Evolutionary conservation across 495 filamentous ascomycete genomes (phyloP), one percentile per base, ranked within the genome.

Genomic region (Viridothelium virens): DNA sequence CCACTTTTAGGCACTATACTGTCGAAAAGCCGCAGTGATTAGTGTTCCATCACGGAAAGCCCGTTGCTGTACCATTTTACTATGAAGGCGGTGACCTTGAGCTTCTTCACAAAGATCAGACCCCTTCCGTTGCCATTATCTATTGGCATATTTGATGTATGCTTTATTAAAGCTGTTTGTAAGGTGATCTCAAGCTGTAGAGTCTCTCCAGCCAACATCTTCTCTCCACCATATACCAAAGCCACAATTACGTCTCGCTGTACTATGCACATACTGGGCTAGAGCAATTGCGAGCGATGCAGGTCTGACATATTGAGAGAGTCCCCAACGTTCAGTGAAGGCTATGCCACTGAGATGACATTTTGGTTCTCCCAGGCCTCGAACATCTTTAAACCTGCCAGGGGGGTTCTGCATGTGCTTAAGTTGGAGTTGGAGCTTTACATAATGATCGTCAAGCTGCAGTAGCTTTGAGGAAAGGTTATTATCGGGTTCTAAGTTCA

Each of bases 291-390:
- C 78, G 9, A 81, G 70, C 37, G 83, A 76, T 2, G 81, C 81
- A 48, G 86, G 85, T 16, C 86, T 85, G 71, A 88, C 86, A 39
- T 81, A 76, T 72, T 88, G 86, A 33, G 86, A 86, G 33, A 86
- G 76, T 39, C 86, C 86, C 86, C 86, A 88, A 1, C 79, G 69
- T 38, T 79, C 84, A 31, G 77, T 78, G 72, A 84, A 87, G 10
- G 80, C 76, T 39, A 77, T 77, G 10, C 79, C 78, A 71, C 87
- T 75, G 25, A 79, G 80, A 56, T 84, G 74, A 59, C 82, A 87
- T 65, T 87, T 87, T 5, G 86, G 85, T 62, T 88, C 86, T 18
- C 82, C 86, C 18, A 88, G 79, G 7, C 83, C 83, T 25, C 78
- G 75, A 11, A 80, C 79, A 47, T 79, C 76, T 33, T 74, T 67